These are phyloP conservation scores for Hemileccinum rubropunctum DNA, from an alignment of 768 basidiomycete species.

Conservation along the genomic window DNA sequence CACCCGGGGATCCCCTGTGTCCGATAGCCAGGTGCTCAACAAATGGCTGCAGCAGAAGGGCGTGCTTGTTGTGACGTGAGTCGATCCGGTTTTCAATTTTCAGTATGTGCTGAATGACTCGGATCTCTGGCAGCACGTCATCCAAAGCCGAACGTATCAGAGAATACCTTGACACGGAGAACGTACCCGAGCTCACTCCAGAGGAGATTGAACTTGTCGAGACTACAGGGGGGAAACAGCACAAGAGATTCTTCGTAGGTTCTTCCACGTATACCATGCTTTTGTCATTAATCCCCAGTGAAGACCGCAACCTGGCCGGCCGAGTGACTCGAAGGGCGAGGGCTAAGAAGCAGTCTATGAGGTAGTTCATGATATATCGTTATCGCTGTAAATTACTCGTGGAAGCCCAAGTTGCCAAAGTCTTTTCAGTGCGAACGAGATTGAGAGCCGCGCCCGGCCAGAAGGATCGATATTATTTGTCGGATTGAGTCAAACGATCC, in stretches of 20 bases:
- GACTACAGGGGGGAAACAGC: conserved; percentile 19
- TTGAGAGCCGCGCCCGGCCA: too few species aligned
- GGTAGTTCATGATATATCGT: neutral
- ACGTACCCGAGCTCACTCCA: conserved; percentile 25
- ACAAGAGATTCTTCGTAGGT: conserved; percentile 29
- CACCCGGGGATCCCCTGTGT: conserved; percentile 25
- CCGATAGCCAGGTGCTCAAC: conserved; percentile 27
- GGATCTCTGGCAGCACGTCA: conserved; percentile 28
- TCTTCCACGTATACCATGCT: neutral
- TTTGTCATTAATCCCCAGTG: conserved; percentile 1
- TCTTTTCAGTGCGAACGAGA: too few species aligned
- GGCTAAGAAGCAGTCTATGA: neutral
- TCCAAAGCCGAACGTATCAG: conserved; percentile 31
- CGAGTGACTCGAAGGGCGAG: conserved; percentile 8
- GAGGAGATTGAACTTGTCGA: conserved; percentile 28
- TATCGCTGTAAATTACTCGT: neutral
- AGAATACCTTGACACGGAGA: conserved; percentile 33
- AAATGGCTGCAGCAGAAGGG: conserved; percentile 31
- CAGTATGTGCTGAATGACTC: neutral
- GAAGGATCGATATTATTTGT: too few species aligned
- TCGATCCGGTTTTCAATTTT: neutral
- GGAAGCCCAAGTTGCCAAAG: too few species aligned
- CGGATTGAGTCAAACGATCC: too few species aligned
- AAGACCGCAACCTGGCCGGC: conserved; percentile 20
- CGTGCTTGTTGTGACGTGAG: conserved; percentile 33